These are phyloP conservation scores for Chlorencoelia australis DNA, from an alignment of 2,329 filamentous ascomycete species.

Conservation along the genomic window DNA sequence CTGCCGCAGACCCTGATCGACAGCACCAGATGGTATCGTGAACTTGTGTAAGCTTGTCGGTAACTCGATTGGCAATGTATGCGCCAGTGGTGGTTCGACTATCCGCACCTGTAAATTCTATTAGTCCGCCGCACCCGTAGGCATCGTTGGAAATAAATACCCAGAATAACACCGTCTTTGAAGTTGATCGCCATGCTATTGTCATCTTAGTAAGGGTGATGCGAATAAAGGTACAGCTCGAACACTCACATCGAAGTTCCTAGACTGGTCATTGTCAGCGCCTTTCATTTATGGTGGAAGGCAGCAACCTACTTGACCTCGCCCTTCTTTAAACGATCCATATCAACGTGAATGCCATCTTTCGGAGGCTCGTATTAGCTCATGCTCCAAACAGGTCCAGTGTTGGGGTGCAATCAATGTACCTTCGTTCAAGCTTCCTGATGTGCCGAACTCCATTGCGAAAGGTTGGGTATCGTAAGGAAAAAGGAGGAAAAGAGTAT, in stretches of 20 bases:
- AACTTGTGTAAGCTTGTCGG: conserved; percentile 97
- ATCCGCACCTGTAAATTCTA: conserved; percentile 58
- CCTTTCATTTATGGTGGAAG: too few relatives aligned
- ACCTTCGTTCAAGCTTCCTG: conserved; percentile 57
- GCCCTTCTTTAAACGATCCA: conserved; percentile 96
- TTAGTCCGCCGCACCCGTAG: too few relatives aligned
- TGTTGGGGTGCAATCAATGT: conserved; percentile 17
- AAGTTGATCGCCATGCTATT: conserved; percentile 96
- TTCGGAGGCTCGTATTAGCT: conserved; percentile 23
- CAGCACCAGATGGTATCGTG: conserved; percentile 99
- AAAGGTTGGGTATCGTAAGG: conserved; percentile 5
- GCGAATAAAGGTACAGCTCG: too few relatives aligned
- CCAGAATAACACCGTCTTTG: conserved; percentile 93
- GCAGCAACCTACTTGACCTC: conserved; percentile 93
- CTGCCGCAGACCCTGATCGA: conserved; percentile 90
- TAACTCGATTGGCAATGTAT: conserved; percentile 98
- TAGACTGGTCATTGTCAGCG: too few relatives aligned
- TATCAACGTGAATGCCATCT: conserved; percentile 99
- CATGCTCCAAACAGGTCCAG: conserved; percentile 7
- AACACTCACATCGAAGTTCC: conserved; percentile 97
- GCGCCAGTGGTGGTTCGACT: conserved; percentile 94
- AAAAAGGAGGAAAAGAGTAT: conserved; percentile 2
- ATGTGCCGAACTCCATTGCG: conserved; percentile 53
- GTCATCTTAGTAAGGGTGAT: conserved; percentile 25
- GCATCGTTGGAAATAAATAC: conserved; percentile 38